Evolutionary conservation across 2,329 filamentous ascomycete genomes (phyloP).

Genomic region (Lithohypha guttulata): DNA sequence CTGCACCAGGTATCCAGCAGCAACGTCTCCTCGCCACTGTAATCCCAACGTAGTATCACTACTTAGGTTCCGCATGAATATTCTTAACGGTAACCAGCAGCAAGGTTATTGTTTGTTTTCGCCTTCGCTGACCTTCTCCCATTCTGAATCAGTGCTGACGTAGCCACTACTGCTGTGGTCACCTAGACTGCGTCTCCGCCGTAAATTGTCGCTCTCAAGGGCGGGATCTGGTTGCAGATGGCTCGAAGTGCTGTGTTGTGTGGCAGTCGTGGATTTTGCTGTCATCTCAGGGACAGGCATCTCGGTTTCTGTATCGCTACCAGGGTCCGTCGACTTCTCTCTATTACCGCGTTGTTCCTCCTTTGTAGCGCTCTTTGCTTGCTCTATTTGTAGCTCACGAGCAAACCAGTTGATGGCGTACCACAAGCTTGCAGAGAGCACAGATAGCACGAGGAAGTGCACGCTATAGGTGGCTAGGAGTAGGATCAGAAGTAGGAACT

Average conservation of each 20-base stretch:
- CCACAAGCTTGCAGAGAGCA: constrained; percentile 75
- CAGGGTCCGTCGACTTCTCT: constrained; percentile 29
- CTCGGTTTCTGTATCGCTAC: constrained; percentile 32
- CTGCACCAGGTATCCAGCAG: too few species aligned
- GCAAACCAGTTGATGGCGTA: constrained; percentile 97
- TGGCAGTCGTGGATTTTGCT: background rate
- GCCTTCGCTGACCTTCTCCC: constrained; percentile 64
- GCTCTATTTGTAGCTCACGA: constrained; percentile 46
- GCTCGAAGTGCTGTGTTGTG: background rate
- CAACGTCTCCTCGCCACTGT: too few species aligned
- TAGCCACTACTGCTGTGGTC: constrained; percentile 46
- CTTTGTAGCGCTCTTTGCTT: constrained; percentile 37
- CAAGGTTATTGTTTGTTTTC: constrained; percentile 32
- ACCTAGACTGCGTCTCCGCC: constrained; percentile 32
- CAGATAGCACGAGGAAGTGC: constrained; percentile 75
- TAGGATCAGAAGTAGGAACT: constrained; percentile 64
- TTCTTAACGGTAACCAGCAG: too few species aligned
- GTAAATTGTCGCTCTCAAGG: background rate
- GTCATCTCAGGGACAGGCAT: background rate
- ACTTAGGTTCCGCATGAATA: too few species aligned
- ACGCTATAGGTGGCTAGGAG: constrained; percentile 74
- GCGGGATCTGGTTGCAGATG: background rate
- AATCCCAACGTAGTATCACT: too few species aligned
- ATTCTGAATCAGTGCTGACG: constrained; percentile 83
- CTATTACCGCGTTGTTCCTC: constrained; percentile 35